A percentile compares a stretch with the other conserved stretches of the same genome.
phyloP scores from a whole-genome alignment of 805 yeast species.

The Clavispora asparagi region DNA sequence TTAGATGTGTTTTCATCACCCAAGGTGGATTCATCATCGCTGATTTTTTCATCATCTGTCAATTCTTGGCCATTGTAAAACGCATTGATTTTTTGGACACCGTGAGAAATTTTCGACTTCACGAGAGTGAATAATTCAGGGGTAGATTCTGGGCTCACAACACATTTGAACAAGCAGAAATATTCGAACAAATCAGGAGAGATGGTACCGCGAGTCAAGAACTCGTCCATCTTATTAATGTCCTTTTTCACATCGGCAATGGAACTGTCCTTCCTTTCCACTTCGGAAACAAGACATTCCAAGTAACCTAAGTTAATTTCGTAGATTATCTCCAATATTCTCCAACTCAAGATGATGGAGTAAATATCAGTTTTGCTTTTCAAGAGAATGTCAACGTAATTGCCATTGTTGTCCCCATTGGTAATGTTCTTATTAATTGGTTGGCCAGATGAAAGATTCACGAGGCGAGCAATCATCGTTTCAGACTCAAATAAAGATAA shows the following conservation, averaged over 20 bases:
- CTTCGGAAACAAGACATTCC: slow-evolving; percentile 8
- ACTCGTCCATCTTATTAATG: slow-evolving; percentile 11
- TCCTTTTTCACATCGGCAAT: slow-evolving; percentile 11
- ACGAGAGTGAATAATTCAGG: slow-evolving; percentile 16
- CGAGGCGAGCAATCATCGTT: slow-evolving; percentile 21
- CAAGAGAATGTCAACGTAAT: slow-evolving; percentile 26
- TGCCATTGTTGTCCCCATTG: slow-evolving; percentile 25
- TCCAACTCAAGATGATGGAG: slow-evolving; percentile 29
- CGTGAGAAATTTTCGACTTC: slow-evolving; percentile 13
- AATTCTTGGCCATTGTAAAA: slow-evolving; percentile 25
- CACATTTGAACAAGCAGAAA: slow-evolving; percentile 20
- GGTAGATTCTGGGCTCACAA: slow-evolving; percentile 17
- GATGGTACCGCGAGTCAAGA: slow-evolving; percentile 3
- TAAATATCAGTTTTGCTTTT: slow-evolving; percentile 19
- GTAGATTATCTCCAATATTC: slow-evolving; percentile 30
- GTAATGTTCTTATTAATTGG: slow-evolving; percentile 22
- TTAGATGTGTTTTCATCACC: not conserved
- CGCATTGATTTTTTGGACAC: slow-evolving; percentile 19
- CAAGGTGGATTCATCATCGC: slow-evolving; percentile 4
- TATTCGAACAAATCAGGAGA: slow-evolving; percentile 10
- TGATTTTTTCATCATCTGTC: slow-evolving; percentile 23
- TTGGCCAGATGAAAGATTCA: slow-evolving; percentile 18
- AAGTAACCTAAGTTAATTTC: slow-evolving; percentile 28
- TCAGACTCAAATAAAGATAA: slow-evolving; percentile 24
- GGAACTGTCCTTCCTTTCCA: slow-evolving; percentile 9